Base-by-base conservation (phyloP, 306 rosid genomes). In the Glycyrrhiza uralensis region DNA sequence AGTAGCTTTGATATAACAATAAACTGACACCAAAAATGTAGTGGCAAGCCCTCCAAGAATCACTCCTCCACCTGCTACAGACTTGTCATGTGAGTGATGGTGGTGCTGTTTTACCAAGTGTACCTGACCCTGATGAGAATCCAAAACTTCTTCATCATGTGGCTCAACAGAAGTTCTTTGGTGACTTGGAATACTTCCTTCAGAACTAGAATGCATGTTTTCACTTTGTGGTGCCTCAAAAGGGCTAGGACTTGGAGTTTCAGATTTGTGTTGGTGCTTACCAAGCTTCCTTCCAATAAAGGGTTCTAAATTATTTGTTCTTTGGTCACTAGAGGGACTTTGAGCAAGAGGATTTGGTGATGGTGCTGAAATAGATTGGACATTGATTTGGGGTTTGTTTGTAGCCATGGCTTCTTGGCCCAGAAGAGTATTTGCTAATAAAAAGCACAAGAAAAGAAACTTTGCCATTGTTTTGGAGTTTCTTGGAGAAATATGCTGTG, bases 1-100 rank as follows among this genome's bases (percentile, higher is more conserved):
- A 2, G 96, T 93, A 7, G 89, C 96, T 88, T 79, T 88, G 15
- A 90, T 90, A 80, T 90, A 92, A 67, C 98, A 88, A 41, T 82
- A 83, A 81, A 93, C 42, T 0, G 90, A 77, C 39, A 90, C 90
- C 75, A 84, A 38, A 60, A 92, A 92, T 3, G 96, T 85, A 7
- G 93, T 81, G 20, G 88, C 96, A 67, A 93, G 89, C 61, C 98
- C 96, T 57, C 96, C 98, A 29, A 93, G 90, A 36, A 93, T 90
- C 69, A 93, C 89, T 6, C 92, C 93, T 1, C 90, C 98, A 0
- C 96, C 96, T 2, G 85, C 92, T 0, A 88, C 58, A 7, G 98
- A 90, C 86, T 71, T 90, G 41, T 93, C 96, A n/a, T 60, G 41
- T 3, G 86, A 64, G 8, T 71, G 87, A 12, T 76, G 85, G 19